A percentile compares a stretch with the other conserved stretches of the same genome.
phyloP scores from a whole-genome alignment of 2,329 filamentous ascomycete genomes.

The Colletotrichum lini region DNA sequence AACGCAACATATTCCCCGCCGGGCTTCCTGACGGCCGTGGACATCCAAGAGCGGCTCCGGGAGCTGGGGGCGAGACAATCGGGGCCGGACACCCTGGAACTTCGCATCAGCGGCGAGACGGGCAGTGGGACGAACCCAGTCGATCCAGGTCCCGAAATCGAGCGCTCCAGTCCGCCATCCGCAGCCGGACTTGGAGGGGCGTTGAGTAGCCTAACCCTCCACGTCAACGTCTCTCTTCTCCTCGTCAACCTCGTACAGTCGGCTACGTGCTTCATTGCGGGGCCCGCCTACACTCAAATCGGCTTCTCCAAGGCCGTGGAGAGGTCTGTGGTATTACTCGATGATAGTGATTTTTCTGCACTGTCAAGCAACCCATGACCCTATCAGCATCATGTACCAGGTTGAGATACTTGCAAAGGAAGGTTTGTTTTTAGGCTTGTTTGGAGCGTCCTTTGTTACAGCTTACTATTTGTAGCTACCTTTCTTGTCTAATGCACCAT shows the following conservation, averaged over 20 bases:
- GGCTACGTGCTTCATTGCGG: not conserved
- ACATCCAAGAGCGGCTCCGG: not conserved
- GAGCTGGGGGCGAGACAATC: not conserved
- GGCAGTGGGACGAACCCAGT: not conserved
- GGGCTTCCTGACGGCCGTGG: not conserved
- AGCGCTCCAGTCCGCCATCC: not conserved
- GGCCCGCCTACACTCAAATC: not conserved
- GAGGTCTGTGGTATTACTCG: not conserved
- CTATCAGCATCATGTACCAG: not conserved
- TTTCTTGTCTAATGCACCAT: too few species aligned
- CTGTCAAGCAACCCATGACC: not conserved
- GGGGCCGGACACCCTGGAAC: not conserved
- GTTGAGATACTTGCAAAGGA: not conserved
- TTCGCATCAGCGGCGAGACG: not conserved
- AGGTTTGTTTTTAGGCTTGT: too few species aligned
- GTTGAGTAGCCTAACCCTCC: not conserved
- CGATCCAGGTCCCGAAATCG: not conserved
- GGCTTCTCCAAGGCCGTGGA: not conserved
- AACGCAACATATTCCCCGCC: not conserved
- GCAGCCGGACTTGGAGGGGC: not conserved
- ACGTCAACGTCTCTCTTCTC: not conserved
- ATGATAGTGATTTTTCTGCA: not conserved
- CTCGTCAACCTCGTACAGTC: not conserved
- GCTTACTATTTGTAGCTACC: too few species aligned
- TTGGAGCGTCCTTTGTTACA: too few species aligned